Conservation (phyloP, 2,329 filamentous ascomycete genomes). For the Balansia obtecta region DNA sequence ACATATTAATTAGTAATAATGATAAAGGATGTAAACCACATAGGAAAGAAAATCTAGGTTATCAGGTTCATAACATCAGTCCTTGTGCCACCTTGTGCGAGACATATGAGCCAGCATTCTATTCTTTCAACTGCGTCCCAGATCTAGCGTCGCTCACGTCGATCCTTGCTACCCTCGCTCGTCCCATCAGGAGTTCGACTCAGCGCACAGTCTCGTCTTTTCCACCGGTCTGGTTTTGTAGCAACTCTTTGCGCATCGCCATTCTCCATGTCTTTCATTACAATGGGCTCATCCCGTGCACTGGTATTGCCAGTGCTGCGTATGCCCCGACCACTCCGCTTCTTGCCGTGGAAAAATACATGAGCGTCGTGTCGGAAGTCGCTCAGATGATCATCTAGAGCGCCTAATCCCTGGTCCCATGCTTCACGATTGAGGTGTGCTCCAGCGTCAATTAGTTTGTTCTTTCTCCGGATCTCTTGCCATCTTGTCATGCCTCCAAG, state of each 20-base stretch:
- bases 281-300: slow-evolving; percentile 16
- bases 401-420: slow-evolving; percentile 22
- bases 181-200: slow-evolving; percentile 25
- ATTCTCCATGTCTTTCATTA: slow-evolving; percentile 15
- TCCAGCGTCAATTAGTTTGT: slow-evolving; percentile 39
- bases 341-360: slow-evolving; percentile 17
- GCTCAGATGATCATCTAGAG: slow-evolving; percentile 24
- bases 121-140: not conserved
- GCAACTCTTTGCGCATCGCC: not conserved
- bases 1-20: not conserved
- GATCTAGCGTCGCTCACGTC: not conserved
- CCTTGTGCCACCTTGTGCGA: not conserved
- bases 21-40: not conserved
- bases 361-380: slow-evolving; percentile 22
- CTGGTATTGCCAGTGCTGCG: slow-evolving; percentile 19
- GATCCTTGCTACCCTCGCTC: slow-evolving; percentile 6
- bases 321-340: slow-evolving; percentile 11
- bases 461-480: slow-evolving; percentile 57
- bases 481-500: slow-evolving; percentile 55
- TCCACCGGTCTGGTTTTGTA: slow-evolving; percentile 9
- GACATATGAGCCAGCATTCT: not conserved
- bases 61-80: not conserved
- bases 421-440: slow-evolving; percentile 24
- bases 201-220: slow-evolving; percentile 24
- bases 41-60: not conserved